A percentile compares a stretch with the other conserved stretches of the same genome.
Conservation (phyloP, 768 basidiomycete species). For the Boletellus ananiceps region DNA sequence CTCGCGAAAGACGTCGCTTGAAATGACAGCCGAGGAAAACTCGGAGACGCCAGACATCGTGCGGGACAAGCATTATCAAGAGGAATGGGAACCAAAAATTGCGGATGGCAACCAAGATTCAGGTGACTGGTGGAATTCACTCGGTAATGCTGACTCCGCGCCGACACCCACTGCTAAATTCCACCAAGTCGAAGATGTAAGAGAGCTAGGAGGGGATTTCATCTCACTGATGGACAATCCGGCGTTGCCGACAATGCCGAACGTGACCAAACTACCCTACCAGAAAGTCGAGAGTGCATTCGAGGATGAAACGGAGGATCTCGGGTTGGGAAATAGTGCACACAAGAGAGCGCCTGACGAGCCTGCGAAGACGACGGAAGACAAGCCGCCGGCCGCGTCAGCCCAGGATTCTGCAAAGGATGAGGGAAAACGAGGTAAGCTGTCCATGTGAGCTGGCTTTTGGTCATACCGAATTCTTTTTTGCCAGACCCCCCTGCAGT, state of each 20-base stretch:
- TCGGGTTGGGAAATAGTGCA: slow-evolving; percentile 82
- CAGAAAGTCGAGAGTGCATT: slow-evolving; percentile 10
- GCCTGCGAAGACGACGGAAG: slow-evolving; percentile 27
- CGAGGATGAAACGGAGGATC: slow-evolving; percentile 73
- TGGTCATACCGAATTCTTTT: not conserved
- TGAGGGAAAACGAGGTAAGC: slow-evolving; percentile 32
- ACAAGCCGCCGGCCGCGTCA: slow-evolving; percentile 19
- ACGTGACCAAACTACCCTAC: slow-evolving; percentile 5
- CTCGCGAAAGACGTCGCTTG: slow-evolving; percentile 28
- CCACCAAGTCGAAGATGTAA: slow-evolving; percentile 45
- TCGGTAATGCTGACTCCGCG: slow-evolving; percentile 34
- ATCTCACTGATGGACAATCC: slow-evolving; percentile 77
- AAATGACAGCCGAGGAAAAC: slow-evolving; percentile 28
- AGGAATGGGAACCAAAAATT: slow-evolving; percentile 2
- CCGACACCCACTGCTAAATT: slow-evolving; percentile 69
- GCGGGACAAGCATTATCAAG: slow-evolving; percentile 5
- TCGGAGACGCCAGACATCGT: slow-evolving; percentile 6
- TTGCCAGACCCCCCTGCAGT: slow-evolving; percentile 20
- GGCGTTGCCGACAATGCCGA: slow-evolving; percentile 38
- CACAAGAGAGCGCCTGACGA: slow-evolving; percentile 31
- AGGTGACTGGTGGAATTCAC: slow-evolving; percentile 61
- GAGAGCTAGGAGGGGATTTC: slow-evolving; percentile 53
- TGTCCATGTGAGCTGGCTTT: not conserved
- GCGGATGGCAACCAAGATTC: slow-evolving; percentile 35
- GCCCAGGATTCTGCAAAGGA: slow-evolving; percentile 14